Base-by-base conservation (phyloP, 768 basidiomycete species). In the Guyanaporus albipodus region DNA sequence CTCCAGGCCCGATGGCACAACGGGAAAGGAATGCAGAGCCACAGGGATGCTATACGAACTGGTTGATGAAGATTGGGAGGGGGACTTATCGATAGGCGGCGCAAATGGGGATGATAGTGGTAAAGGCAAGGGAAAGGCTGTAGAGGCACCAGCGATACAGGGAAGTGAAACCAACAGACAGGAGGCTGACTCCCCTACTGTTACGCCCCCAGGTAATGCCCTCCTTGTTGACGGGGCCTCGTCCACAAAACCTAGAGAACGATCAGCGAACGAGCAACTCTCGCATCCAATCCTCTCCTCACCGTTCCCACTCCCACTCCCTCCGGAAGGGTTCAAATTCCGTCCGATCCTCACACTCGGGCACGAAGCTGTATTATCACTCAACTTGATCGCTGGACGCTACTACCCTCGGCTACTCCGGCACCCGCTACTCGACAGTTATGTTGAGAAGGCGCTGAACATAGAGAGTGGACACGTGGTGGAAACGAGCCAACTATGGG, bases 41-140 rank as follows among this genome's bases (percentile, higher is more conserved):
- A 74, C 77, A 48, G 89, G 89, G 19, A 78, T 78, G 75, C 63
- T 91, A 41, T 91, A 83, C 52, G 89, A 91, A 63, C 71, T 91
- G 26, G 88, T 79, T 3, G 89, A 90, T 49, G 70, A 74, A 40
- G 85, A 85, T 47, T 91, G 82, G 82, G 80, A 76, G 37, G 56
- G 32, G 3, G 53, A 55, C 18, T 8, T 26, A 3, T 79, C 74
- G 15, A 64, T 63, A 19, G 54, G 18, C 39, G 28, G 32, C 8
- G 32, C 29, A 22, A 59, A 43, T 8, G 28, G 43, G 15, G 19
- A 48, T 23, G 38, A 27, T 24, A 41, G 49, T 8, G 58, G 63
- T 4, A 61, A 63, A 33, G 63, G 57, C 12, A 67, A 70, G 42
- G 67, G 61, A 3, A 72, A 66, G 46, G 67, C 57, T 33, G 54